Evolutionary conservation across 2,329 filamentous ascomycete species (phyloP), one percentile per base, ranked within the genome.

Genomic region (Sporothrix schenckii): DNA sequence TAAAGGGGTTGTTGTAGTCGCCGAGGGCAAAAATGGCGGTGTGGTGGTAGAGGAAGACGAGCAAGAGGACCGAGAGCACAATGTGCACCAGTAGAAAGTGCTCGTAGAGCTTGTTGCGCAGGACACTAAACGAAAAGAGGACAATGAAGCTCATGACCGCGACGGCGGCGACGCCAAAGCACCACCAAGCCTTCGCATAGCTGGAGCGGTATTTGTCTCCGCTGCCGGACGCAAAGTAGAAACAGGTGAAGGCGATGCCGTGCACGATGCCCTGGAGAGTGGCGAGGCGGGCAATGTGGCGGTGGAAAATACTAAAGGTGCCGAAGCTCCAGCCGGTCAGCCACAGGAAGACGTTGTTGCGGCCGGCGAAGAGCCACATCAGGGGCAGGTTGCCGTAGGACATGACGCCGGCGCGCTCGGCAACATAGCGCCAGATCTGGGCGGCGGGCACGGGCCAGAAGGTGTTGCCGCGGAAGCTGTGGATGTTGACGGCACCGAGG

Each of bases 281-380:
- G 7, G 88, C 83, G 1, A 90, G 82, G 24, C 89, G 82, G 0
- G 90, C 89, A 5, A 89, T 81, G 82, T 88, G 89, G 0, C 89
- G 85, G 77, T 92, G 90, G 69, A 91, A 91, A 39, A 87, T 83
- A 73, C 88, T 91, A 75, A 88, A 91, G 0, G 87, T 88, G 1
- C 84, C 83, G 76, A 89, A 91, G 13, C 86, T 87, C 88, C 89
- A 92, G 0, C 89, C 89, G 0, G 89, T 92, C 0, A 88, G 75
- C 87, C 87, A 90, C 68, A 91, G 80, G 19, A 91, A 82, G 0
- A 89, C 76, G 68, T 92, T 91, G 72, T 92, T 92, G 7, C 90
- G 82, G 75, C 87, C 86, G 0, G 85, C 85, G 73, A 92, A 91
- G 0, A 91, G 49, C 72, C 72, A 74, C 4, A 74, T 27, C 11